These are phyloP conservation scores for Lactarius hatsudake DNA, from an alignment of 768 basidiomycete genomes.

Conservation along the genomic window DNA sequence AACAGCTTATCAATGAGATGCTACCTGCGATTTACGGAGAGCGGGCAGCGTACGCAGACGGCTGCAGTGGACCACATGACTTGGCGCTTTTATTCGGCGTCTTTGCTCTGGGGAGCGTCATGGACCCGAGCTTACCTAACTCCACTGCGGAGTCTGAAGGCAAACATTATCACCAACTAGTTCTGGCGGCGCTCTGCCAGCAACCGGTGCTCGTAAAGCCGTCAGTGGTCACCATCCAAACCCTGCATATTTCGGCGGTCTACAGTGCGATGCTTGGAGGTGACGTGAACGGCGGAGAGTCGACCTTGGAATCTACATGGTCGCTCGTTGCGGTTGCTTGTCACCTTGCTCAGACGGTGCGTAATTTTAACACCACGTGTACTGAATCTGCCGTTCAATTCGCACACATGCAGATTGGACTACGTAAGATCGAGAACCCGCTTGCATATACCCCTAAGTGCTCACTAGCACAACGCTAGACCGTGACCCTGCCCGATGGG, in stretches of 20 bases:
- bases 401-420: conserved; percentile 49
- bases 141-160: conserved; percentile 45
- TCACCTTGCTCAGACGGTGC: conserved; percentile 62
- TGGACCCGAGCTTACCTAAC: conserved; percentile 35
- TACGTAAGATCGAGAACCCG: conserved; percentile 49
- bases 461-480: conserved; percentile 38
- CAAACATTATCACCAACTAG: conserved; percentile 62
- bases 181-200: conserved; percentile 58
- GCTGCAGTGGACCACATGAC: conserved; percentile 34
- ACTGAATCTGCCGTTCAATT: conserved; percentile 2
- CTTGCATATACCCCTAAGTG: neutral
- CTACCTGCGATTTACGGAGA: conserved; percentile 59
- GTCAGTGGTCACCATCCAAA: conserved; percentile 65
- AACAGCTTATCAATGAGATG: conserved; percentile 68
- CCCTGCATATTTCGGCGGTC: conserved; percentile 65
- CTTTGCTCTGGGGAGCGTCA: conserved; percentile 34
- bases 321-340: conserved; percentile 60
- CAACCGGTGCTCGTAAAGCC: conserved; percentile 72
- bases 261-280: conserved; percentile 70
- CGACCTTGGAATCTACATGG: conserved; percentile 74
- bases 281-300: conserved; percentile 53
- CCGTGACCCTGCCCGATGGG: conserved; percentile 66
- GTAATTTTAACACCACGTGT: conserved; percentile 30
- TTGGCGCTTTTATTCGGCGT: conserved; percentile 36
- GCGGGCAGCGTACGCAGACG: conserved; percentile 23